Evolutionary conservation across 306 rosid genomes (phyloP).

Genomic region (Rosa multiflora): DNA sequence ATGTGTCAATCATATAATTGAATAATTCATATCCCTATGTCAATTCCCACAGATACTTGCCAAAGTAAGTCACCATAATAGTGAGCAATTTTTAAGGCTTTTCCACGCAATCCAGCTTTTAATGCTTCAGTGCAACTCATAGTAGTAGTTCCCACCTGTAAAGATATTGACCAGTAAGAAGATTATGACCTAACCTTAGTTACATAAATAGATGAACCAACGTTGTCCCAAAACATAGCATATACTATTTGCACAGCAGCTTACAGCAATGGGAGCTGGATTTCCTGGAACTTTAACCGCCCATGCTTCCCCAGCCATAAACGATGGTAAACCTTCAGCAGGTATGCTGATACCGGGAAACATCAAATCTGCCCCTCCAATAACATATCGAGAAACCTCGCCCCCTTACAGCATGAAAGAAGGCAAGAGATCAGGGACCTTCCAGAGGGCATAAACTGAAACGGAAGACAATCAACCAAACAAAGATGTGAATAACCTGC

Average conservation of each 20-base stretch:
- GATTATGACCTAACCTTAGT: no score
- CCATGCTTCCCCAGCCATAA: constrained; percentile 72
- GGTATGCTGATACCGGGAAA: constrained; percentile 89
- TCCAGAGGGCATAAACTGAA: constrained; percentile 92
- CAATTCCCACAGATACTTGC: constrained; percentile 46
- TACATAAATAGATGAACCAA: no score
- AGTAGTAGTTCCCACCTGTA: no score
- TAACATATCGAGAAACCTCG: constrained; percentile 76
- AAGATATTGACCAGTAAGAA: no score
- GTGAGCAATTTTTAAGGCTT: constrained; percentile 85
- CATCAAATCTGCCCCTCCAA: constrained; percentile 97
- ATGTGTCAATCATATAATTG: background rate
- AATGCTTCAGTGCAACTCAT: no score
- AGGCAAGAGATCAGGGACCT: constrained; percentile 78
- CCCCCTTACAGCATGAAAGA: constrained; percentile 81
- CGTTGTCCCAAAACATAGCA: no score
- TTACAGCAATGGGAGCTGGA: constrained; percentile 91
- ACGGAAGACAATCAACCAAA: background rate
- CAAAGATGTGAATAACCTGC: no score
- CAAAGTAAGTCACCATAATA: constrained; percentile 79
- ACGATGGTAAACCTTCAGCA: constrained; percentile 77
- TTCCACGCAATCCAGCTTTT: background rate
- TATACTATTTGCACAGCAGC: background rate
- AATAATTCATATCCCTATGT: constrained; percentile 8
- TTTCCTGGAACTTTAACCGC: constrained; percentile 93